phyloP scores from a whole-genome alignment of 306 rosid genomes.

The Mimosa bimucronata region DNA sequence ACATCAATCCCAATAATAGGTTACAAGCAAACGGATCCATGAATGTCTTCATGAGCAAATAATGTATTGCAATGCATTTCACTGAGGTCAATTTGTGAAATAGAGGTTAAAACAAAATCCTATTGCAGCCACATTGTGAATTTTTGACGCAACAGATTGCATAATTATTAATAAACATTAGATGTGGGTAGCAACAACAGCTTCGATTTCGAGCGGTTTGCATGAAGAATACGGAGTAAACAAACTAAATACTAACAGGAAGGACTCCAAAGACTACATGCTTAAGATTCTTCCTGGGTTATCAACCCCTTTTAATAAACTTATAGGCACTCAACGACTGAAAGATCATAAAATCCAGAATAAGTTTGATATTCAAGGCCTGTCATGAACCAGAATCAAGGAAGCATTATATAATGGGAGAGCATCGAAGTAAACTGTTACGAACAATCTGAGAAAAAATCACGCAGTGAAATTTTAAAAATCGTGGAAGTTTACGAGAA shows the following conservation, averaged over 20 bases:
- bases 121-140: constrained; percentile 7
- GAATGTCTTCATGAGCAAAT: background rate
- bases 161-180: background rate
- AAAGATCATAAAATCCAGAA: background rate
- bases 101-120: constrained; percentile 8
- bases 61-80: background rate
- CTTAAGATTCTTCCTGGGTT: constrained; percentile 9
- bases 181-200: background rate
- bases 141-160: constrained; percentile 6
- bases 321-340: background rate
- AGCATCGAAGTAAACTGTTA: background rate
- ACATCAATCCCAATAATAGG: constrained; percentile 12
- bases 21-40: constrained; percentile 22
- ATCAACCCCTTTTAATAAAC: constrained; percentile 24
- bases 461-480: background rate
- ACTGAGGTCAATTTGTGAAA: constrained; percentile 6
- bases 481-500: background rate
- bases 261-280: background rate
- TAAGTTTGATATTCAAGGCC: background rate
- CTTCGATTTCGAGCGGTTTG: constrained; percentile 12
- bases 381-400: background rate
- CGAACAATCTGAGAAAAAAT: background rate
- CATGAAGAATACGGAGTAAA: constrained; percentile 20
- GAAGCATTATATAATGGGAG: background rate
- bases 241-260: constrained; percentile 10